A percentile compares a stretch with the other conserved stretches of the same genome.
These are phyloP conservation scores for Grosmannia huntii DNA, from an alignment of 2,329 filamentous ascomycete genomes.

Conservation along the genomic window DNA sequence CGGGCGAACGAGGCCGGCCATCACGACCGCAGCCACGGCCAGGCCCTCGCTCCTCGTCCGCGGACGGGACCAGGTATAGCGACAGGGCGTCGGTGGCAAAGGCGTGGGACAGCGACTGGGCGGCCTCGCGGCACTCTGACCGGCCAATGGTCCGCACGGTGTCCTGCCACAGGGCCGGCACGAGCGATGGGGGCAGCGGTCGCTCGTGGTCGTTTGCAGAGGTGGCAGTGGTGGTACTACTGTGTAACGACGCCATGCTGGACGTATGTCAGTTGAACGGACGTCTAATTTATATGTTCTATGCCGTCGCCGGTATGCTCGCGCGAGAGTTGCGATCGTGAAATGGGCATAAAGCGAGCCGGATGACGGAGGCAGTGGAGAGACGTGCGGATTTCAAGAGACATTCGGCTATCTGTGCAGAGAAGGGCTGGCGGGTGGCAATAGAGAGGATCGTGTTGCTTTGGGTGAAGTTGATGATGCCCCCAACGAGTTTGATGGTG, in stretches of 20 bases:
- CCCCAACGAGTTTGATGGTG: too few relatives aligned
- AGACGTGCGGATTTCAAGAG: constrained; percentile 43
- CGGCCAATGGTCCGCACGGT: constrained; percentile 50
- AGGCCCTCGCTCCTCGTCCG: constrained; percentile 35
- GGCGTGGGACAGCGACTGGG: constrained; percentile 59
- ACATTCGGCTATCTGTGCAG: constrained; percentile 29
- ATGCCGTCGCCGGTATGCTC: constrained; percentile 45
- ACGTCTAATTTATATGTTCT: constrained; percentile 30
- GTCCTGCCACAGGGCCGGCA: constrained; percentile 39
- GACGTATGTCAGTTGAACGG: constrained; percentile 6
- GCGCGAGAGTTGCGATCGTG: constrained; percentile 40
- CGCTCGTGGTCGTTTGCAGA: not conserved
- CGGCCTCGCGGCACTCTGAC: constrained; percentile 58
- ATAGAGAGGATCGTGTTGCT: too few relatives aligned
- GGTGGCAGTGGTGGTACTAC: constrained; percentile 11
- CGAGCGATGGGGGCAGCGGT: constrained; percentile 25
- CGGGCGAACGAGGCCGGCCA: constrained; percentile 23
- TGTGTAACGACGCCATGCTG: constrained; percentile 30
- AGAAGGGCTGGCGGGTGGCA: too few relatives aligned
- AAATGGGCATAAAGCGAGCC: constrained; percentile 43
- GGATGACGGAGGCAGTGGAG: constrained; percentile 44
- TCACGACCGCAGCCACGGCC: not conserved
- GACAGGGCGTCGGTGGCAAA: constrained; percentile 65
- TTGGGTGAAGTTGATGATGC: too few relatives aligned
- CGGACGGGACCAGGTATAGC: constrained; percentile 55